Percentiles rank a stretch among this genome's conserved stretches.
phyloP scores from a whole-genome alignment of 1,284 basidiomycete genomes.

The Ceratobasidium sp. region DNA sequence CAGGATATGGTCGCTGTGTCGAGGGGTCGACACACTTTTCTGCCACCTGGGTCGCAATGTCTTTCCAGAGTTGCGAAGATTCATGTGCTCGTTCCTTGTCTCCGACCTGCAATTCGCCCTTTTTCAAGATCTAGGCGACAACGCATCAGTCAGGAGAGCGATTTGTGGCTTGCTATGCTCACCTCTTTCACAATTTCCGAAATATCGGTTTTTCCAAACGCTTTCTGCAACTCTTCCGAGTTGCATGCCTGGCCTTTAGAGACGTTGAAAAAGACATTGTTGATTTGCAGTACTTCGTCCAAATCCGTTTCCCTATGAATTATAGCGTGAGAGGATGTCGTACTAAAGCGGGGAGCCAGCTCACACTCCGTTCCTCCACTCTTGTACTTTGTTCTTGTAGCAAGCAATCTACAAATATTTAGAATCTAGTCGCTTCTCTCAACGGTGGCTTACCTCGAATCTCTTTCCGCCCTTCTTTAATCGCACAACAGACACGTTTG shows the following conservation, averaged over 20 bases:
- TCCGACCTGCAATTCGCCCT: slow-evolving; percentile 97
- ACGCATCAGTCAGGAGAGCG: slow-evolving; percentile 3
- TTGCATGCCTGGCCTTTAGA: slow-evolving; percentile 96
- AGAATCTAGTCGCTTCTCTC: background rate
- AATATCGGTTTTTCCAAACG: slow-evolving; percentile 84
- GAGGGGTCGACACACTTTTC: slow-evolving; percentile 96
- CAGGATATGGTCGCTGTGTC: slow-evolving; percentile 90
- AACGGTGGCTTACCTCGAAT: slow-evolving; percentile 78
- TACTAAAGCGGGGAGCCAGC: slow-evolving; percentile 53
- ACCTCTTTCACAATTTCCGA: slow-evolving; percentile 88
- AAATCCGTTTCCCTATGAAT: slow-evolving; percentile 84
- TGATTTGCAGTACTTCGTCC: slow-evolving; percentile 97
- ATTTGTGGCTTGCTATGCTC: slow-evolving; percentile 46
- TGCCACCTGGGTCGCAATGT: slow-evolving; percentile 94
- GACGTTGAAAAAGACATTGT: slow-evolving; percentile 96
- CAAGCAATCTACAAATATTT: slow-evolving; percentile 81
- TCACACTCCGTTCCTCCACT: slow-evolving; percentile 92
- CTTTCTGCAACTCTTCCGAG: slow-evolving; percentile 89
- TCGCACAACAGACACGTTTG: slow-evolving; percentile 96
- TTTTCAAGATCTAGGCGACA: slow-evolving; percentile 81
- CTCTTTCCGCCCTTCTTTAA: slow-evolving; percentile 97
- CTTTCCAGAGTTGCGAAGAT: slow-evolving; percentile 83
- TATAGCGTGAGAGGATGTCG: slow-evolving; percentile 8
- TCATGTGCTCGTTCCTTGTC: slow-evolving; percentile 97
- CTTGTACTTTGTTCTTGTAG: slow-evolving; percentile 99